phyloP scores from a whole-genome alignment of 192 early-diverging fungal species.

The Entomortierella lignicola region DNA sequence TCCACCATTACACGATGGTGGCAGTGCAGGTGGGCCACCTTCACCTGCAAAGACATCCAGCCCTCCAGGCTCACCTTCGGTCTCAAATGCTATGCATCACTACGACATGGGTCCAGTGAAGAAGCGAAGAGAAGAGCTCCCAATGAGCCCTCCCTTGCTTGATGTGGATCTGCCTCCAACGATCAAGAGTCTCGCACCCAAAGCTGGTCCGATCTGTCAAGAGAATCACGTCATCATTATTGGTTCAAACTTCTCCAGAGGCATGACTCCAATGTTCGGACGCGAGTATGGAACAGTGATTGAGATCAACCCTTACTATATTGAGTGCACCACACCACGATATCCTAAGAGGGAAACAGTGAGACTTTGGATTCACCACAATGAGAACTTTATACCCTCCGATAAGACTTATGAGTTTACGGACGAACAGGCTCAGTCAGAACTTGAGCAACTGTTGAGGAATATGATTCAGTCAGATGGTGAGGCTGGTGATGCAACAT shows the following conservation, averaged over 20 bases:
- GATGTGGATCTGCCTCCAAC: slow-evolving; percentile 25
- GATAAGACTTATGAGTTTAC: slow-evolving; percentile 50
- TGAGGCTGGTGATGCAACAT: slow-evolving; percentile 25
- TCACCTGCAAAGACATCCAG: slow-evolving; percentile 54
- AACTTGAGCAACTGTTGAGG: slow-evolving; percentile 48
- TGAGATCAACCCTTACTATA: slow-evolving; percentile 47
- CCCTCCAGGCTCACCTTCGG: slow-evolving; percentile 37
- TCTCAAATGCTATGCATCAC: slow-evolving; percentile 1
- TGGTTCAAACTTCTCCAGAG: slow-evolving; percentile 44
- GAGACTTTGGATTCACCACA: slow-evolving; percentile 37
- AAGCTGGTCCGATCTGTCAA: slow-evolving; percentile 42
- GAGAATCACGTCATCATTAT: slow-evolving; percentile 56
- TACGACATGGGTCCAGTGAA: slow-evolving; percentile 32
- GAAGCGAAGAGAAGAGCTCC: slow-evolving; percentile 36
- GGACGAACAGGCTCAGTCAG: slow-evolving; percentile 47
- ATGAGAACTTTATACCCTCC: slow-evolving; percentile 35
- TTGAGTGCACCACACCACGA: slow-evolving; percentile 48
- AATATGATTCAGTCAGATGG: slow-evolving; percentile 45
- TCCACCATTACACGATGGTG: slow-evolving; percentile 34
- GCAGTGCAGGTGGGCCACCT: slow-evolving; percentile 41
- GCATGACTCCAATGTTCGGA: slow-evolving; percentile 53
- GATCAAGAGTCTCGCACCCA: slow-evolving; percentile 42
- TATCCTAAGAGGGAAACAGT: slow-evolving; percentile 44
- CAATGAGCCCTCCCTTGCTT: slow-evolving; percentile 31
- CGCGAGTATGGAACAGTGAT: slow-evolving; percentile 40